phyloP scores from a whole-genome alignment of 768 basidiomycete genomes.

The Amanita exitialis region DNA sequence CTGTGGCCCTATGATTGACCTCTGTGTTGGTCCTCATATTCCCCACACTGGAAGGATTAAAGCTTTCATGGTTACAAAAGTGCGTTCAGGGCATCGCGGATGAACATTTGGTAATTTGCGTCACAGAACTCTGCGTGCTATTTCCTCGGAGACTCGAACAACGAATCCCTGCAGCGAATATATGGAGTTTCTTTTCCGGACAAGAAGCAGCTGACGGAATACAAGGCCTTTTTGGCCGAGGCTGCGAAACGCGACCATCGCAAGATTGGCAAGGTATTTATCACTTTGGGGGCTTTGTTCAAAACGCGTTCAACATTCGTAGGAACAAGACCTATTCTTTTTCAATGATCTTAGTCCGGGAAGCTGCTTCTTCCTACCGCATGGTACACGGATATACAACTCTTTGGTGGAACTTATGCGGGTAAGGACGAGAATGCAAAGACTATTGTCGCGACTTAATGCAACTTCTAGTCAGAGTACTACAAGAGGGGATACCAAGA shows the following conservation, averaged over 20 bases:
- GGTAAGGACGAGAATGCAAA: constrained; percentile 32
- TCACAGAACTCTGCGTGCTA: constrained; percentile 91
- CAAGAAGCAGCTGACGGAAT: constrained; percentile 87
- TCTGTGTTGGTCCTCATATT: constrained; percentile 95
- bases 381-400: constrained; percentile 96
- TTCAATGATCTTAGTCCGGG: constrained; percentile 97
- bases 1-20: constrained; percentile 96
- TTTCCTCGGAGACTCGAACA: constrained; percentile 89
- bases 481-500: constrained; percentile 94
- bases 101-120: background rate
- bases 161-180: constrained; percentile 91
- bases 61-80: constrained; percentile 95
- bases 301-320: constrained; percentile 16
- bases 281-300: constrained; percentile 23
- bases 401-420: constrained; percentile 84
- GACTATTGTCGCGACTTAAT: constrained; percentile 3
- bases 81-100: constrained; percentile 15
- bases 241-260: constrained; percentile 98
- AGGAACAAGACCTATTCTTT: constrained; percentile 95
- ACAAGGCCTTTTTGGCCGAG: constrained; percentile 93
- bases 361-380: constrained; percentile 93
- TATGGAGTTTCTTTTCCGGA: constrained; percentile 99
- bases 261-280: constrained; percentile 68
- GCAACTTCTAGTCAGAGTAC: constrained; percentile 62
- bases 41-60: constrained; percentile 98